Evolutionary conservation across 1,284 basidiomycete genomes (phyloP).

Genomic region (Fomitopsis betulina): DNA sequence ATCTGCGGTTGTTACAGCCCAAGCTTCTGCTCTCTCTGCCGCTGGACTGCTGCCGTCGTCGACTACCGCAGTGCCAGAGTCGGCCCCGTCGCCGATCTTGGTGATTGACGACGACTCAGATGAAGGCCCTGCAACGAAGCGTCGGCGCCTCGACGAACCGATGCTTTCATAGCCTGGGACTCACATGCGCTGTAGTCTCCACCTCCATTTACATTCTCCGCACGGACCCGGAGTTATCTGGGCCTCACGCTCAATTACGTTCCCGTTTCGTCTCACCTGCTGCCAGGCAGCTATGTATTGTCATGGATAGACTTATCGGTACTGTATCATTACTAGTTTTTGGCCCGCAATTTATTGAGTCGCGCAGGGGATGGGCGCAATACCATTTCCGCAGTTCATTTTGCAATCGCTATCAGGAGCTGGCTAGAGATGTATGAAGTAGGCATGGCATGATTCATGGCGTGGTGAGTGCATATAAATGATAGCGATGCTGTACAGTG

Average conservation of each 20-base stretch:
- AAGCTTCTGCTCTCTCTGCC: conserved; percentile 14
- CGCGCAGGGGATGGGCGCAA: not conserved
- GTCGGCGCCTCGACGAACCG: conserved; percentile 34
- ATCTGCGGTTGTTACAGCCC: conserved; percentile 17
- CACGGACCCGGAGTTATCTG: not conserved
- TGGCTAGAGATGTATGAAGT: not conserved
- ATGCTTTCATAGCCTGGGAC: conserved; percentile 1
- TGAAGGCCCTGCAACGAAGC: conserved; percentile 50
- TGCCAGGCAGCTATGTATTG: not conserved
- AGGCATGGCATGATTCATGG: not conserved
- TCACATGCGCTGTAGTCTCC: not conserved
- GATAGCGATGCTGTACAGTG: not conserved
- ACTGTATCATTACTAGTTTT: not conserved
- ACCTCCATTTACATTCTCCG: not conserved
- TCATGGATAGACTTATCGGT: not conserved
- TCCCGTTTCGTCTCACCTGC: not conserved
- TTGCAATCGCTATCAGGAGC: not conserved
- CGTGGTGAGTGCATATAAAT: too few relatives aligned
- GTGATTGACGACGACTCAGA: conserved; percentile 52
- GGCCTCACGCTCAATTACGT: not conserved
- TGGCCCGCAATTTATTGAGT: not conserved
- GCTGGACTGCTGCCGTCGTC: not conserved
- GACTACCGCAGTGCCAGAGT: conserved; percentile 31
- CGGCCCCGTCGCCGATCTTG: conserved; percentile 34
- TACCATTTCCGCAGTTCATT: not conserved